Percentiles rank a stretch among this genome's conserved stretches.
These are phyloP conservation scores for Colletotrichum sp. DNA, from an alignment of 2,329 filamentous ascomycete genomes.

Conservation along the genomic window DNA sequence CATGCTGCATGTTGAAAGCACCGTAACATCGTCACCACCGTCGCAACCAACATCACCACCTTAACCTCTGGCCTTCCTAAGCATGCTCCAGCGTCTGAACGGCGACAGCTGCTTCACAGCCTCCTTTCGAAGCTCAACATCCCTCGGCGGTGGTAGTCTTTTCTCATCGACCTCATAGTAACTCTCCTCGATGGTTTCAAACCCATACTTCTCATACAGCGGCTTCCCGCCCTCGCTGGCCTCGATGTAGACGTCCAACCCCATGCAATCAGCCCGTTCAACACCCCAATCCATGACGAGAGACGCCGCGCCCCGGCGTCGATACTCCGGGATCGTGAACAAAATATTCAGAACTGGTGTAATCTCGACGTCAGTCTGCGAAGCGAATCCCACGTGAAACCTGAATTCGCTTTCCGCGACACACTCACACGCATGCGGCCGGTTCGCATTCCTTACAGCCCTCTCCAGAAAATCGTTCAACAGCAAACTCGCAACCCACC, in stretches of 20 bases:
- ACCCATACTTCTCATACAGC: constrained; percentile 39
- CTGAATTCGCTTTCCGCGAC: not conserved
- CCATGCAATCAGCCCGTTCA: constrained; percentile 36
- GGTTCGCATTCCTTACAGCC: not conserved
- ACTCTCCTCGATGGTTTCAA: constrained; percentile 27
- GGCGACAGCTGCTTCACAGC: not conserved
- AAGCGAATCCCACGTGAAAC: not conserved
- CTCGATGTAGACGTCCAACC: constrained; percentile 38
- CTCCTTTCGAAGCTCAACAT: not conserved
- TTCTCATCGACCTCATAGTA: not conserved
- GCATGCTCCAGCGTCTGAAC: not conserved
- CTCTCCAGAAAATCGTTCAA: not conserved
- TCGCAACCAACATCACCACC: not conserved
- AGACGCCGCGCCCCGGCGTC: constrained; percentile 37
- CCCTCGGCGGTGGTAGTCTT: not conserved
- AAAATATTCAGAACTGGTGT: constrained; percentile 37
- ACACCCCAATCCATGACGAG: constrained; percentile 38
- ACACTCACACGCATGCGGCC: not conserved
- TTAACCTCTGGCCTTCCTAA: not conserved
- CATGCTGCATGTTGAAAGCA: not conserved
- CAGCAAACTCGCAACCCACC: not conserved
- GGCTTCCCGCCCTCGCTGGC: constrained; percentile 31
- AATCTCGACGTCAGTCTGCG: not conserved
- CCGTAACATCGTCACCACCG: not conserved
- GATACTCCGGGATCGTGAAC: constrained; percentile 38